These are phyloP conservation scores for Rhodotorula sp. DNA, from an alignment of 1,284 basidiomycete genomes.

Conservation along the genomic window DNA sequence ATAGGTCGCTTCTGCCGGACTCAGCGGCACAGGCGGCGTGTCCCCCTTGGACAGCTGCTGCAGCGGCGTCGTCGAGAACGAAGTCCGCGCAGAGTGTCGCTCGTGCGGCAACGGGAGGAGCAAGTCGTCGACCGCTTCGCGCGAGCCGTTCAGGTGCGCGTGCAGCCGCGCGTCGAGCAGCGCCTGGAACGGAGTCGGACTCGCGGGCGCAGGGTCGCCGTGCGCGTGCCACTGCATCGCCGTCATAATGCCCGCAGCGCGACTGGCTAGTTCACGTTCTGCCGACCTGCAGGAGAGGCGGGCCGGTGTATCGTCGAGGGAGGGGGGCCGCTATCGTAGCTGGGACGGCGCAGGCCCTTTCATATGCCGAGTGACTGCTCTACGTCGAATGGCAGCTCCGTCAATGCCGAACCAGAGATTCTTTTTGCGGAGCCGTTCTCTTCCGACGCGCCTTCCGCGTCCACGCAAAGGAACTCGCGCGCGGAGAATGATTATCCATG, in stretches of 20 bases:
- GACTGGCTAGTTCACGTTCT: too few species aligned
- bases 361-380: too few species aligned
- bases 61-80: conserved; percentile 1
- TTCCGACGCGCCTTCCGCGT: not conserved
- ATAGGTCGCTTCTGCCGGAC: conserved; percentile 17
- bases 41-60: not conserved
- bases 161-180: conserved; percentile 9
- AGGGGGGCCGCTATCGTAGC: too few species aligned
- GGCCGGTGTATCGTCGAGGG: too few species aligned
- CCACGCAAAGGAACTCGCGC: not conserved
- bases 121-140: conserved; percentile 10
- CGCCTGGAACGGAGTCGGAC: not conserved
- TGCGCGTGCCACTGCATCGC: not conserved
- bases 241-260: not conserved
- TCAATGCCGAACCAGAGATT: not conserved
- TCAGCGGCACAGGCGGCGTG: not conserved
- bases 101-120: conserved; percentile 9
- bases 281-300: too few species aligned
- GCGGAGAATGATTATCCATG: not conserved
- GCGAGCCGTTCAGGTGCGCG: conserved; percentile 21
- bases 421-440: not conserved
- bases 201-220: too few species aligned
- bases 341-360: too few species aligned
- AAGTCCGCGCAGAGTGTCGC: not conserved
- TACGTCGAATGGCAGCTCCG: too few species aligned